These are phyloP conservation scores for Parsonsia alboflavescens DNA, from an alignment of 257 asterid genomes.

Conservation along the genomic window DNA sequence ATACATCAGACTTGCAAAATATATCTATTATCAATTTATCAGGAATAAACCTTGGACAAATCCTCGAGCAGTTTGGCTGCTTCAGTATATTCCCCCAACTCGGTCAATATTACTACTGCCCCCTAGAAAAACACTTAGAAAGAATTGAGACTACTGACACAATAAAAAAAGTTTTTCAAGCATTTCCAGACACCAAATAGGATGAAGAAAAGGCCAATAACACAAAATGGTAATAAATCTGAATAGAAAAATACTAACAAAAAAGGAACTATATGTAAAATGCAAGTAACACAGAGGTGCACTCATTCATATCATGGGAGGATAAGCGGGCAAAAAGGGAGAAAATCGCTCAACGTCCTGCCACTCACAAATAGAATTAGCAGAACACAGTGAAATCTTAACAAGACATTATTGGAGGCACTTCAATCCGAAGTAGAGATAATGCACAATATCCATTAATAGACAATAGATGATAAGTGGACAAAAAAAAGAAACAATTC, in stretches of 20 bases:
- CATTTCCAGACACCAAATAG: not conserved
- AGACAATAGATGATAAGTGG: not conserved
- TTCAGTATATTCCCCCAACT: conserved; percentile 70
- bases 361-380: not conserved
- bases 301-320: not conserved
- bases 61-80: conserved; percentile 69
- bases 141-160: conserved; percentile 18
- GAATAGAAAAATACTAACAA: not conserved
- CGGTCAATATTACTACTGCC: conserved; percentile 83
- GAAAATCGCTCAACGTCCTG: not conserved
- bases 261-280: not conserved
- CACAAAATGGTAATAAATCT: not conserved
- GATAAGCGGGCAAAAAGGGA: not conserved
- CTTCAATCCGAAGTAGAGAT: not conserved
- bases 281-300: not conserved
- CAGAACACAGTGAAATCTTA: not conserved
- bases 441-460: not conserved
- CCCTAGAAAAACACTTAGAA: conserved; percentile 45
- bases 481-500: not conserved
- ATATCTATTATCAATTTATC: conserved; percentile 17
- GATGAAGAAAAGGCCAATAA: conserved; percentile 6
- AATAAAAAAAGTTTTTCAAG: conserved; percentile 1
- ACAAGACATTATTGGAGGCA: too few species aligned
- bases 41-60: conserved; percentile 56
- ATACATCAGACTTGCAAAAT: conserved; percentile 12